Evolutionary conservation across 2,329 filamentous ascomycete species (phyloP), one percentile per base, ranked within the genome.

Genomic region (Massarina eburnea): DNA sequence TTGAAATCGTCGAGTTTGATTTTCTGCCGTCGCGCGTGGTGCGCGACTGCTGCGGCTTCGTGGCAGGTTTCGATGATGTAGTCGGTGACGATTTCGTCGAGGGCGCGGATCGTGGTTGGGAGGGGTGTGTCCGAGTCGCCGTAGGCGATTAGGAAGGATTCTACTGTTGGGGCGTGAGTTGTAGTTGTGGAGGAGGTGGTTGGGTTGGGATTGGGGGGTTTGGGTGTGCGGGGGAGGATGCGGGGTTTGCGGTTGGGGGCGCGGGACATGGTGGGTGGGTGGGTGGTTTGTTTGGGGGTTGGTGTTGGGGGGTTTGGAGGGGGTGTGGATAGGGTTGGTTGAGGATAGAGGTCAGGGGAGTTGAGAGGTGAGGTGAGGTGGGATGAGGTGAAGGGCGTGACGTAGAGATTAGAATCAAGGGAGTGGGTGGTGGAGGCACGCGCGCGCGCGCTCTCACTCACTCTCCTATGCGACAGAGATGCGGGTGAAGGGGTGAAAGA

Each of bases 1-100:
- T 95, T 91, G 74, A 99, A 96, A 72, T 99, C 94, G 64, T 96
- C 92, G 62, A 95, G 89, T 71, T 99, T 99, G 73, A 99, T 91
- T 74, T 99, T 99, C 62, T 95, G 89, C 2, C 94, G 88, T 0
- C 91, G 87, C 2, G 88, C 85, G 71, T 95, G 89, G 68, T 89
- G 85, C 1, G 94, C 94, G 42, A 86, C 85, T 35, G 89, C 84
- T 4, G 91, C 89, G 3, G 94, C 92, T 66, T 90, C 86, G 75
- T 95, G 94, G 72, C 89, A 92, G 43, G 94, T 85, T 69, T 94
- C 90, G 67, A 95, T 90, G 68, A 97, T 89, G 77, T 95, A 73
- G 62, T 97, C 94, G 52, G 91, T 96, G 50, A 96, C 83, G 59
- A 97, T 92, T 74, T 96, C 91, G 76, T 97, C 94, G 40, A 97